A percentile compares a stretch with the other conserved stretches of the same genome.
phyloP scores from a whole-genome alignment of 140 eudicot genomes.

The Cichorium intybus region DNA sequence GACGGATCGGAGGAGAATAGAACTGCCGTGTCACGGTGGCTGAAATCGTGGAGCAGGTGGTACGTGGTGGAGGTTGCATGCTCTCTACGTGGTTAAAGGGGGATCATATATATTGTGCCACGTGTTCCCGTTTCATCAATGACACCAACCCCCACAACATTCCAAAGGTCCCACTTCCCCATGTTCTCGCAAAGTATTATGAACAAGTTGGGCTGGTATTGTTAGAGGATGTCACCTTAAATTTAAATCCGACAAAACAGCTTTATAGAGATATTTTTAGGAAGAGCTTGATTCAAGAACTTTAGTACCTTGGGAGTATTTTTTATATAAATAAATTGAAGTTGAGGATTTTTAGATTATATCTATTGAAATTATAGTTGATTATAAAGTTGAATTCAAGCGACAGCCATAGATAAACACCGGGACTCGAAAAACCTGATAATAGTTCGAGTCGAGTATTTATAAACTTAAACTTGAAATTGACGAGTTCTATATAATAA shows the following conservation, averaged over 20 bases:
- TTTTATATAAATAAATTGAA: no score
- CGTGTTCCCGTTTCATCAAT: slow-evolving; percentile 5
- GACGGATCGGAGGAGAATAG: slow-evolving; percentile 1
- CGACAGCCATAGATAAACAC: no score
- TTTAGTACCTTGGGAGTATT: background rate
- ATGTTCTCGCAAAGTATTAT: slow-evolving; percentile 4
- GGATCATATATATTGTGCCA: slow-evolving; percentile 2
- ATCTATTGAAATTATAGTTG: no score
- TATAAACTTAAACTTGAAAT: no score
- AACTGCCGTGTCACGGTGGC: slow-evolving; percentile 12
- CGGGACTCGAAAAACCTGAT: no score
- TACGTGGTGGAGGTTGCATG: slow-evolving; percentile 24
- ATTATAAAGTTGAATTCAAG: no score
- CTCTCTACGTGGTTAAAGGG: slow-evolving; percentile 15
- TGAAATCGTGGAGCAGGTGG: background rate
- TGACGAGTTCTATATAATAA: no score
- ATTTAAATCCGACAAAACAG: background rate
- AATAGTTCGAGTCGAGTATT: no score
- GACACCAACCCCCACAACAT: slow-evolving; percentile 19
- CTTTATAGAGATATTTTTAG: background rate
- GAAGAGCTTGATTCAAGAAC: background rate
- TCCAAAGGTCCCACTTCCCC: slow-evolving; percentile 13
- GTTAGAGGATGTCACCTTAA: background rate
- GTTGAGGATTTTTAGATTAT: no score
- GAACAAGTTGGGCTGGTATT: background rate